Base-by-base conservation (phyloP, 768 basidiomycete species). In the Peribolospora baueri region DNA sequence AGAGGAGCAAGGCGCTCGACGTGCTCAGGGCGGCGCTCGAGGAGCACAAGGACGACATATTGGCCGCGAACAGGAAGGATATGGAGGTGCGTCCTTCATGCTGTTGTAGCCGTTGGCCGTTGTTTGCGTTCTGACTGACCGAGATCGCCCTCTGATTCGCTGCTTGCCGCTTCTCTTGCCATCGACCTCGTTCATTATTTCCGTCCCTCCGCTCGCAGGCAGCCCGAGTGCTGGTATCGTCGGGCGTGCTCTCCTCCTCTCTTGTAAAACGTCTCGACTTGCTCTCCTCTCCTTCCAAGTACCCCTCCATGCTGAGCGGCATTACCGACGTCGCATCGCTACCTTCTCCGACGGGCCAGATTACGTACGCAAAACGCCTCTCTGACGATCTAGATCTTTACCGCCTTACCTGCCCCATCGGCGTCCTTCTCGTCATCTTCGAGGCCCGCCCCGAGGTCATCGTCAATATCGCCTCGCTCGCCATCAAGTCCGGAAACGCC, bases 381-480 rank as follows among this genome's bases (percentile, higher is more conserved):
- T 88, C 88, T 63, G 82, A 87, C 55, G 75, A 71, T 0, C 73
- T 97, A 25, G 84, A 93, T 60, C 74, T 98, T 3, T 86, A 91
- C 68, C 79, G 87, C 40, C 82, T 97, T 1, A 84, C 91, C 0
- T 97, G 91, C 64, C 90, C 93, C 0, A 90, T 98, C 59, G 93
- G 93, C 25, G 88, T 93, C 1, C 71, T 98, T 9, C 74, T 98
- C 52, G 85, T 97, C 58, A 91, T 98, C 58, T 98, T 98, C 62
- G 93, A 97, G 67, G 84, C 91, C 3, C 75, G 91, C 39, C 93
- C 93, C 1, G 93, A 98, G 66, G 91, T 98, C 9, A 86, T 97
- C 37, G 84, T 95, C 46, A 97, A 97, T 66, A 95, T 98, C 59
- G 85, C 93, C 5, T 77, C 88, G 0, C 71, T 97, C 63, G 91